These are phyloP conservation scores for Crithidia fasciculata DNA, from an alignment of 208 protist species.

Conservation along the genomic window DNA sequence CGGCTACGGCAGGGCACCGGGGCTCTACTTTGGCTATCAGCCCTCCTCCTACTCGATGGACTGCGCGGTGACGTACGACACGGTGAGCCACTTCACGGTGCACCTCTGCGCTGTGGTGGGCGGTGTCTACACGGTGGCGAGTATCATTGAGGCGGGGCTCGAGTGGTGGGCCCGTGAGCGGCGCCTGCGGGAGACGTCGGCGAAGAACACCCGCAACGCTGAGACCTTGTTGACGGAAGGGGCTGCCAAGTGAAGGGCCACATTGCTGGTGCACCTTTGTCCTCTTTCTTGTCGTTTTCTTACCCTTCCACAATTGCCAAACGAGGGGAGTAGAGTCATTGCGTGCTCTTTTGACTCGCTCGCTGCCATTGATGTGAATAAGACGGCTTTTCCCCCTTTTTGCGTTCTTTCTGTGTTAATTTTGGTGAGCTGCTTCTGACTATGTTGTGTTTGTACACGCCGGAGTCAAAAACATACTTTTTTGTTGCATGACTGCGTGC, in stretches of 20 bases:
- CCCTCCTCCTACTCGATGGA: slow-evolving; percentile 32
- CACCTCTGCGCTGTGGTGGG: slow-evolving; percentile 63
- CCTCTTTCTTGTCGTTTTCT: neutral
- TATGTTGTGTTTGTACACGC: no score
- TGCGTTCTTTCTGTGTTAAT: no score
- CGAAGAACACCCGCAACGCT: slow-evolving; percentile 18
- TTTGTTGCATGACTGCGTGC: no score
- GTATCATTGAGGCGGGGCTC: slow-evolving; percentile 42
- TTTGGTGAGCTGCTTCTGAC: no score
- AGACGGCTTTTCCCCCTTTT: no score
- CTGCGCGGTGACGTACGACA: slow-evolving; percentile 33
- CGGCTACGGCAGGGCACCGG: slow-evolving; percentile 9
- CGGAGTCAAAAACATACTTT: no score
- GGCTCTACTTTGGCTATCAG: slow-evolving; percentile 38
- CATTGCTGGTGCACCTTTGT: neutral
- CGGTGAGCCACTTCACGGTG: slow-evolving; percentile 53
- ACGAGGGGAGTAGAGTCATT: no score
- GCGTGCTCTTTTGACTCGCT: no score
- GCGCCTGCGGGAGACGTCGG: slow-evolving; percentile 7
- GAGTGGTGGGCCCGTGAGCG: slow-evolving; percentile 24
- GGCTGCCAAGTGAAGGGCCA: neutral
- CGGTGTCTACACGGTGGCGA: slow-evolving; percentile 60
- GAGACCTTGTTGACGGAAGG: neutral
- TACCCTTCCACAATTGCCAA: no score
- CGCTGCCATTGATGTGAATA: no score